These are phyloP conservation scores for Penicillium waksmanii DNA, from an alignment of 495 filamentous ascomycete genomes.

Conservation along the genomic window DNA sequence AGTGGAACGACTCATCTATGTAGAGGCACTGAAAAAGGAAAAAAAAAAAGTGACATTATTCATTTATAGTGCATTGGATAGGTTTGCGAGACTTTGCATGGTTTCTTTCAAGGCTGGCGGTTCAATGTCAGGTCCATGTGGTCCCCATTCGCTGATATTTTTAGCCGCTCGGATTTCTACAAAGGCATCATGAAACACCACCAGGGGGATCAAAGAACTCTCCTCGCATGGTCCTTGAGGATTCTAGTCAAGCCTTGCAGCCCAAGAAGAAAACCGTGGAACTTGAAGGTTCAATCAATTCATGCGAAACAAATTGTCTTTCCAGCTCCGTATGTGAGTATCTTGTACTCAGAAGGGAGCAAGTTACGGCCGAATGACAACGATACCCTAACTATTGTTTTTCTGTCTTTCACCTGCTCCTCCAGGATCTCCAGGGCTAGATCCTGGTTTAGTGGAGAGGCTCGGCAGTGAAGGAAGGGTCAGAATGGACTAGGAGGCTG, in stretches of 20 bases:
- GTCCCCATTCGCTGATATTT: slow-evolving; percentile 19
- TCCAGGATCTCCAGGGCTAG: not conserved
- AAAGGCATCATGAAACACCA: slow-evolving; percentile 18
- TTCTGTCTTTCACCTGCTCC: not conserved
- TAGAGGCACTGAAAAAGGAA: not conserved
- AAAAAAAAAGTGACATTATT: not conserved
- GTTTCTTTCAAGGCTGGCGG: not conserved
- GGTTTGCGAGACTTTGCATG: not conserved
- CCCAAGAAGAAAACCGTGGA: not conserved
- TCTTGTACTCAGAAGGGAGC: not conserved
- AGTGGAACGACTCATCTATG: not conserved
- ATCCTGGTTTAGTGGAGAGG: not conserved
- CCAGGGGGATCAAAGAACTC: slow-evolving; percentile 3
- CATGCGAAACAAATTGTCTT: not conserved
- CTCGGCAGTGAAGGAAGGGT: not conserved
- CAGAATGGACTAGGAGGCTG: not conserved
- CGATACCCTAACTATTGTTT: not conserved
- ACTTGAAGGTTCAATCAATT: not conserved
- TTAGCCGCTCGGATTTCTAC: slow-evolving; percentile 9
- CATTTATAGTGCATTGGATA: not conserved
- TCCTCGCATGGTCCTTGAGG: not conserved
- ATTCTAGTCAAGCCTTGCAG: not conserved
- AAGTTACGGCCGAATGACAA: not conserved
- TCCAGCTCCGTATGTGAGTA: no score
- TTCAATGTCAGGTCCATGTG: not conserved